Percentiles rank a stretch among this genome's conserved stretches.
Evolutionary conservation across 106 monocot genomes (phyloP).

Genomic region (Dendrobium chrysotoxum): DNA sequence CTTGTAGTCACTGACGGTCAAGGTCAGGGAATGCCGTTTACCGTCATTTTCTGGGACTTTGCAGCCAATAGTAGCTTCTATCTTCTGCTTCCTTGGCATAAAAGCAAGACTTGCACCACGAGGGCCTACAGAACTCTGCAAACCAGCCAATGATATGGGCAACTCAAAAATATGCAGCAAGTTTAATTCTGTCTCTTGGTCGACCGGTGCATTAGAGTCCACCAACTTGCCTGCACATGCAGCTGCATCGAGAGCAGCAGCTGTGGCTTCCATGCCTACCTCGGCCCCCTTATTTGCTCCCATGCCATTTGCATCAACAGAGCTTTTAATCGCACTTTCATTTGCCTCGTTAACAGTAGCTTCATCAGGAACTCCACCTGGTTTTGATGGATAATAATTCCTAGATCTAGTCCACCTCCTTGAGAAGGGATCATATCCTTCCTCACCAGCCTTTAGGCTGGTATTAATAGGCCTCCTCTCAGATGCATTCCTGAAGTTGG

Average conservation of each 20-base stretch:
- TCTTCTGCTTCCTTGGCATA: too few relatives aligned
- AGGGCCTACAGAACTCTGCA: too few relatives aligned
- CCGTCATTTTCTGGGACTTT: too few relatives aligned
- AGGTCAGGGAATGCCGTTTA: too few relatives aligned
- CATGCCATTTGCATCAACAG: not conserved
- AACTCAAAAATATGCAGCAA: too few relatives aligned
- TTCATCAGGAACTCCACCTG: not conserved
- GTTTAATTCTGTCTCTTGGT: too few relatives aligned
- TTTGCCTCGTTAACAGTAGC: conserved; percentile 4
- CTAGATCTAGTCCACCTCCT: conserved; percentile 90
- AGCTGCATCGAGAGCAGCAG: conserved; percentile 54
- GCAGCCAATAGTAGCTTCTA: too few relatives aligned
- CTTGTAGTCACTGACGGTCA: too few relatives aligned
- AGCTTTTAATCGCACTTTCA: conserved; percentile 13
- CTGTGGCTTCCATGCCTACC: conserved; percentile 41
- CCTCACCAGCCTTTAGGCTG: conserved; percentile 70
- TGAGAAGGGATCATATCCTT: conserved; percentile 89
- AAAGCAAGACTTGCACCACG: too few relatives aligned
- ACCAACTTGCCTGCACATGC: too few relatives aligned
- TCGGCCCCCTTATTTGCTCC: conserved; percentile 4
- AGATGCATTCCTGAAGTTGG: conserved; percentile 85
- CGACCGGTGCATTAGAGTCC: too few relatives aligned
- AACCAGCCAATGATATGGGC: too few relatives aligned
- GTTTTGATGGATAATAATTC: conserved; percentile 70
- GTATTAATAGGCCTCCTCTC: conserved; percentile 69